Conservation (phyloP, 805 yeast species). For the Kodamaea sagamina region DNA sequence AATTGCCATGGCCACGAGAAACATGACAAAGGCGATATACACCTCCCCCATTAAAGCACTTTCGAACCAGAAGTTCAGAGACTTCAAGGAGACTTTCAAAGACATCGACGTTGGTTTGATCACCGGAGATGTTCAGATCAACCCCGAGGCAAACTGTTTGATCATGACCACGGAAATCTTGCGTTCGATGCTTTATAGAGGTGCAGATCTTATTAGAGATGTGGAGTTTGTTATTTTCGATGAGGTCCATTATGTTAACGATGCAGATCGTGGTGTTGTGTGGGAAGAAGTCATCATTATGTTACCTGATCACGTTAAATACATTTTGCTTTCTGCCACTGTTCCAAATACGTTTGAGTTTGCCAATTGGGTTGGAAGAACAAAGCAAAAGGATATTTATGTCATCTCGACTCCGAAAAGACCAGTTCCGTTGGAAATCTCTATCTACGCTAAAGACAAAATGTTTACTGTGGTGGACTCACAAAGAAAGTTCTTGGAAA, state of each 20-base stretch:
- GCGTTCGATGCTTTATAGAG: conserved; percentile 92
- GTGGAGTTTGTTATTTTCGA: conserved; percentile 97
- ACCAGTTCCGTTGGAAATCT: conserved; percentile 92
- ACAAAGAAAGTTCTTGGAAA: conserved; percentile 65
- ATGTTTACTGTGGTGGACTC: conserved; percentile 74
- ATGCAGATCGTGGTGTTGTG: conserved; percentile 95
- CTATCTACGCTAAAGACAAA: conserved; percentile 77
- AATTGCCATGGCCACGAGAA: conserved; percentile 92
- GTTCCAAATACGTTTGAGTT: conserved; percentile 98
- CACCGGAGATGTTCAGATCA: conserved; percentile 97
- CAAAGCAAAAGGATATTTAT: conserved; percentile 92
- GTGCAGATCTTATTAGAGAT: conserved; percentile 94
- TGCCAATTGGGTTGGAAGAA: conserved; percentile 98
- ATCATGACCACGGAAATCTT: conserved; percentile 98
- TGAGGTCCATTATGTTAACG: conserved; percentile 97
- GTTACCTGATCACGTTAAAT: conserved; percentile 95
- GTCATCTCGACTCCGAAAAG: conserved; percentile 96
- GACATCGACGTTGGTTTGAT: conserved; percentile 89
- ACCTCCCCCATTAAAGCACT: conserved; percentile 94
- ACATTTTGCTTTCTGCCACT: conserved; percentile 89
- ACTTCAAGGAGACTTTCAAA: conserved; percentile 75
- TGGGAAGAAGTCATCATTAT: conserved; percentile 99
- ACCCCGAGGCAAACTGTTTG: conserved; percentile 92
- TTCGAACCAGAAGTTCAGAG: conserved; percentile 88
- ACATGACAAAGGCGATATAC: conserved; percentile 95